Base-by-base conservation (phyloP, 2,329 filamentous ascomycete species). In the Tothia fuscella region DNA sequence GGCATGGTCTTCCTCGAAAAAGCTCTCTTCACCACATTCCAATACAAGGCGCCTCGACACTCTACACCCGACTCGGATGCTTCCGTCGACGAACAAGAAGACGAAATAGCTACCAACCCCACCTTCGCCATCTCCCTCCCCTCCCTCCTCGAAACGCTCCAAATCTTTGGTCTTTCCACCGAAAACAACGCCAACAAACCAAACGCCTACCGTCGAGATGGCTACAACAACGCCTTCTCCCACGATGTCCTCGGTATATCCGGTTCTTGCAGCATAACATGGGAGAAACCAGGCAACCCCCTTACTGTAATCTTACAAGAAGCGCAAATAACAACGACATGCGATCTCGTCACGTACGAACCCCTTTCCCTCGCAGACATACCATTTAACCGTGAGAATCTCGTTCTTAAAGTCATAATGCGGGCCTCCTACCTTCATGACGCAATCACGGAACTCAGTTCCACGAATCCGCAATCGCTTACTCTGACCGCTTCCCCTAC, bases 401-500 rank as follows among this genome's bases (percentile, higher is more conserved):
- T 96, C 6, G 70, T 77, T 6, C 82, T 95, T 65, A 98, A 96
- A 59, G 86, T 94, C 46, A 96, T 98, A 56, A 94, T 95, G 82
- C 82, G 80, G 50, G 76, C 80, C 9, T 72, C 73, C 25, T 80
- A 75, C 61, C 71, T 89, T 4, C 71, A 82, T 9, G 82, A 88
- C 53, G 77, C 79, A 13, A 66, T 88, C 30, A 71, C 74, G 1
- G 83, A 89, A 55, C 71, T 81, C 10, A 67, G 68, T 25, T 70
- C 70, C 1, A 81, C 87, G 20, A 76, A 72, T n/a, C 87, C 86
- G 0, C 74, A 76, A 4, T 73, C 77, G 29, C 67, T 94, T 19
- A 80, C 78, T 10, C 71, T 94, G 40, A 70, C 71, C 7, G 78
- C 78, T 16, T 38, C 16, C 7, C 56, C 56, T 54, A 81, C 86